phyloP scores from a whole-genome alignment of 768 basidiomycete genomes.

The Agrocybe pediades region DNA sequence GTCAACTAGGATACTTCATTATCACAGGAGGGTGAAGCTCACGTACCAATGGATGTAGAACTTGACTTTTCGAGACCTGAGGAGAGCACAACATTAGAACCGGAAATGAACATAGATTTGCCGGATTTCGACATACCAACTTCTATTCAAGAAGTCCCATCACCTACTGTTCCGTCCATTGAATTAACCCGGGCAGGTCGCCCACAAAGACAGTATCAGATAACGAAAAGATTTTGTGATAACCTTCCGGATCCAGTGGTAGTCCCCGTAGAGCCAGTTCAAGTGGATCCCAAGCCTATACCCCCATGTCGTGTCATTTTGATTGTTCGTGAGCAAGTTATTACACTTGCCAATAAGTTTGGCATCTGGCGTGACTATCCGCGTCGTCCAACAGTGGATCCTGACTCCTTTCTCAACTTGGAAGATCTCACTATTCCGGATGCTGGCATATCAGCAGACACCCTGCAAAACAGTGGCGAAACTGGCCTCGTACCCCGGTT shows the following conservation, averaged over 20 bases:
- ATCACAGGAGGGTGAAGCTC: no score
- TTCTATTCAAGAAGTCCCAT: no score
- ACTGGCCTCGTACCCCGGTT: no score
- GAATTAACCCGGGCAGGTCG: no score
- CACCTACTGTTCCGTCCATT: no score
- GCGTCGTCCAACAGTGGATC: constrained; percentile 25
- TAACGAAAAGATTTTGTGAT: constrained; percentile 28
- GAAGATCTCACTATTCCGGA: constrained; percentile 9
- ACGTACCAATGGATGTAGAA: no score
- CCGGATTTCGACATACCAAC: no score
- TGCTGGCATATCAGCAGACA: neutral
- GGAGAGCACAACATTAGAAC: no score
- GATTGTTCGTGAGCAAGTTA: neutral
- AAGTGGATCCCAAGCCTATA: neutral
- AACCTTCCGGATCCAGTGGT: constrained; percentile 25
- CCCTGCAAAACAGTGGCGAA: neutral
- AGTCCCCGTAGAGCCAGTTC: neutral
- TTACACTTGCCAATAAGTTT: constrained; percentile 23
- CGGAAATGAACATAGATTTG: no score
- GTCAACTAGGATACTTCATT: no score
- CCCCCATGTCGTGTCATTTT: neutral
- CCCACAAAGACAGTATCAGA: constrained; percentile 1
- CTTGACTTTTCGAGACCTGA: no score
- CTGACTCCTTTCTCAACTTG: constrained; percentile 18
- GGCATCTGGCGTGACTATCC: constrained; percentile 24